A percentile compares a stretch with the other conserved stretches of the same genome.
Evolutionary conservation across 371 early-diverging fungal species (phyloP).

Genomic region (Funneliformis caledonium): DNA sequence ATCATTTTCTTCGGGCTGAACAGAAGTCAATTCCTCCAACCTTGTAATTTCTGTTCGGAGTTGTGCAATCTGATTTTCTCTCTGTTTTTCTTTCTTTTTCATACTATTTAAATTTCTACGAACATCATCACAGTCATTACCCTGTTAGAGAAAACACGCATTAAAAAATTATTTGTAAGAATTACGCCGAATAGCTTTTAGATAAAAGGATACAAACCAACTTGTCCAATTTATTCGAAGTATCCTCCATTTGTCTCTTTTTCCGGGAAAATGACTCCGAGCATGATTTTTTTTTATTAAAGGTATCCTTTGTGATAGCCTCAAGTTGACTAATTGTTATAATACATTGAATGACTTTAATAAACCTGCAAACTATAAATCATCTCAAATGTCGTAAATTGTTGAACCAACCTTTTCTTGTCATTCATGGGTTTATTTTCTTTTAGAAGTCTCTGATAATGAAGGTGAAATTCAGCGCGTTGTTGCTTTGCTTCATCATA

Average conservation of each 20-base stretch:
- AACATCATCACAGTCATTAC: slow-evolving; percentile 38
- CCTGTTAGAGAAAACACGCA: slow-evolving; percentile 33
- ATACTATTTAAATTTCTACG: slow-evolving; percentile 43
- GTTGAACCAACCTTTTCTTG: slow-evolving; percentile 44
- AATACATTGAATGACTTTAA: background rate
- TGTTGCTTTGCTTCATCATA: slow-evolving; percentile 57
- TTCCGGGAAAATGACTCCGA: background rate
- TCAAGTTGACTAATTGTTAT: slow-evolving; percentile 10
- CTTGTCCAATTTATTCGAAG: background rate
- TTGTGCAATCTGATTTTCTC: slow-evolving; percentile 48
- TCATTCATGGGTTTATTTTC: slow-evolving; percentile 53
- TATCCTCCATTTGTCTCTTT: background rate
- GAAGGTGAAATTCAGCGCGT: slow-evolving; percentile 48
- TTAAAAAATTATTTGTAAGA: background rate
- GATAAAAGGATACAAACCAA: background rate
- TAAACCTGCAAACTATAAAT: background rate
- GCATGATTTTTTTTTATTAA: background rate
- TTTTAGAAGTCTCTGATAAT: slow-evolving; percentile 48
- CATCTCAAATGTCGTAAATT: background rate
- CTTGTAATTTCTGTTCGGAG: slow-evolving; percentile 55
- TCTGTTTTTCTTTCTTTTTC: slow-evolving; percentile 50
- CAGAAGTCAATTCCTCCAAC: slow-evolving; percentile 50
- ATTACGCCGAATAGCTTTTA: background rate
- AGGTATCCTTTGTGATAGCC: background rate
- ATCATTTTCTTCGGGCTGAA: slow-evolving; percentile 48